Evolutionary conservation across 192 early-diverging fungal species (phyloP).

Genomic region (Backusella morwellensis): DNA sequence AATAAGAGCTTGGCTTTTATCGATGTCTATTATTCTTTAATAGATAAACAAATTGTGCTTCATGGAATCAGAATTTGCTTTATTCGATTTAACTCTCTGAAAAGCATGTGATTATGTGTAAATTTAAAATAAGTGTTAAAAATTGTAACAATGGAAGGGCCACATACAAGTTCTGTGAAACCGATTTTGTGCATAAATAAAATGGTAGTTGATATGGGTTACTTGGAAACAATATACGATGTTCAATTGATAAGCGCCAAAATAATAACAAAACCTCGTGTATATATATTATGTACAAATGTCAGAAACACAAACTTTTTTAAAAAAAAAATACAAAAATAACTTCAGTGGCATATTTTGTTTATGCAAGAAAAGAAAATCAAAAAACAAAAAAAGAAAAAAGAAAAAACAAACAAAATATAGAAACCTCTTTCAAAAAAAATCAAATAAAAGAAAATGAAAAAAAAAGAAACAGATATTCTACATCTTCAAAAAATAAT

Average conservation of each 20-base stretch:
- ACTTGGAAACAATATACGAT: background rate
- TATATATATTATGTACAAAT: conserved; percentile 1
- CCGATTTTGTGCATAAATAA: background rate
- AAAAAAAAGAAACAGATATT: background rate
- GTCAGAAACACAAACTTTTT: background rate
- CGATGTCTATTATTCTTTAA: background rate
- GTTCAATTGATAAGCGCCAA: background rate
- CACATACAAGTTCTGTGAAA: background rate
- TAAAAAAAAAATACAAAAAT: background rate
- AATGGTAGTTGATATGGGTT: background rate
- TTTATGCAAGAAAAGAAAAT: background rate
- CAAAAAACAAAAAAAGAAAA: background rate
- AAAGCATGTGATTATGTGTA: conserved; percentile 4
- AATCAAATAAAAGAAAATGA: background rate
- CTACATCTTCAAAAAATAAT: background rate
- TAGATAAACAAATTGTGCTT: background rate
- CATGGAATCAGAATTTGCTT: background rate
- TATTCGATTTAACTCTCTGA: background rate
- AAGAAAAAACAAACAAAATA: background rate
- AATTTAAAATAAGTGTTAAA: background rate
- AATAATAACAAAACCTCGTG: background rate
- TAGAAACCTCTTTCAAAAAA: background rate
- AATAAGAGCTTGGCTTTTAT: background rate
- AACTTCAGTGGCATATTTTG: background rate
- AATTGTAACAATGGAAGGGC: background rate